Evolutionary conservation across 1,284 basidiomycete species (phyloP).

Genomic region (Neonothopanus nambi): DNA sequence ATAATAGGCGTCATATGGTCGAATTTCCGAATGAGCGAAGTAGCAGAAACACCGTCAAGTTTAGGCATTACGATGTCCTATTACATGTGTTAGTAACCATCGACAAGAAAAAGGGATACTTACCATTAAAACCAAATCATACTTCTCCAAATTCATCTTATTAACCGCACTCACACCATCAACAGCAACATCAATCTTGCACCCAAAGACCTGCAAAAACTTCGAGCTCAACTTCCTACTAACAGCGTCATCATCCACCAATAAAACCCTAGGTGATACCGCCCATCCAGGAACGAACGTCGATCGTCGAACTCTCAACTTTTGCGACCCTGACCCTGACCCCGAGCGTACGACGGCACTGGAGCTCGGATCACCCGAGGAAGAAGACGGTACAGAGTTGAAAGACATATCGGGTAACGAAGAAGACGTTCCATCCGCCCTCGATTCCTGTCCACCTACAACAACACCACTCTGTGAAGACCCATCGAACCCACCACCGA

Average conservation of each 20-base stretch:
- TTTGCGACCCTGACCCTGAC: conserved; percentile 27
- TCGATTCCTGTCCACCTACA: conserved; percentile 21
- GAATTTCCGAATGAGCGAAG: conserved; percentile 91
- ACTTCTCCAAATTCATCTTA: conserved; percentile 95
- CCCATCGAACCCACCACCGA: conserved; percentile 14
- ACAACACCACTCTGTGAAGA: conserved; percentile 4
- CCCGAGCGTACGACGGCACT: neutral
- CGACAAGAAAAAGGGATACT: conserved; percentile 24
- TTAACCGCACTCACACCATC: conserved; percentile 93
- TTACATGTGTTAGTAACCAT: neutral
- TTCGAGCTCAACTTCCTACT: conserved; percentile 87
- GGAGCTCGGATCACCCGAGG: no score
- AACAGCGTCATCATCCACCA: conserved; percentile 96
- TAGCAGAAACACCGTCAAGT: conserved; percentile 87
- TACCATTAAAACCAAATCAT: conserved; percentile 94
- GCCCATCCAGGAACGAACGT: conserved; percentile 90
- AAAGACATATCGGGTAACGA: conserved; percentile 3
- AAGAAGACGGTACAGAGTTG: conserved; percentile 3
- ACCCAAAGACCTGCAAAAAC: conserved; percentile 95
- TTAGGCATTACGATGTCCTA: conserved; percentile 96
- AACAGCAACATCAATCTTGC: conserved; percentile 91
- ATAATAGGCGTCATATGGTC: conserved; percentile 95
- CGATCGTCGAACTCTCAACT: conserved; percentile 66
- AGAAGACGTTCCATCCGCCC: conserved; percentile 16
- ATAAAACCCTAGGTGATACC: conserved; percentile 81